Percentiles rank a stretch among this genome's conserved stretches.
Conservation (phyloP, 768 basidiomycete species). For the Floccularia luteovirens region DNA sequence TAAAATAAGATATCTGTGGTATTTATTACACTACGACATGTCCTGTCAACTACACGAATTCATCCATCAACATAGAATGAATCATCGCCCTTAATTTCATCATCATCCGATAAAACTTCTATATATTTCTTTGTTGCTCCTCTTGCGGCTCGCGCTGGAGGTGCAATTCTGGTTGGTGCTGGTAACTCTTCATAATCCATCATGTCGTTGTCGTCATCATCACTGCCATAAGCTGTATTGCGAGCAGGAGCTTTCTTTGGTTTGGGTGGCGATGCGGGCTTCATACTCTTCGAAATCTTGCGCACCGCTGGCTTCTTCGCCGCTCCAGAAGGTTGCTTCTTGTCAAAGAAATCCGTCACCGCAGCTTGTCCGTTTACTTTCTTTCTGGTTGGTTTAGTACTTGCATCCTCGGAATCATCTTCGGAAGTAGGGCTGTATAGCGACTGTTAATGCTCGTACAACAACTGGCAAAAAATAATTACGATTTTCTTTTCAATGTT, state of each 20-base stretch:
- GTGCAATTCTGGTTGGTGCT: slow-evolving; percentile 29
- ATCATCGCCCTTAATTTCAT: slow-evolving; percentile 32
- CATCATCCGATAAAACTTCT: slow-evolving; percentile 45
- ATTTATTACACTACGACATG: too few relatives aligned
- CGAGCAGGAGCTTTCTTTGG: slow-evolving; percentile 38
- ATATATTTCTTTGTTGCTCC: slow-evolving; percentile 53
- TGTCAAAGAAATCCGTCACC: slow-evolving; percentile 57
- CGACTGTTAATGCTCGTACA: slow-evolving; percentile 1
- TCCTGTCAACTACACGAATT: too few relatives aligned
- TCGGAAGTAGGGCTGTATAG: slow-evolving; percentile 22
- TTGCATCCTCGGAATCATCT: slow-evolving; percentile 27
- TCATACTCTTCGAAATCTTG: slow-evolving; percentile 55
- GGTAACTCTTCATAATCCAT: slow-evolving; percentile 35
- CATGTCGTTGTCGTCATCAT: slow-evolving; percentile 40
- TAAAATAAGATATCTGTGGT: too few relatives aligned
- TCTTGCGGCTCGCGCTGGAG: slow-evolving; percentile 41
- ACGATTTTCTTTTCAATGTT: slow-evolving; percentile 66
- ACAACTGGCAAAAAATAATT: slow-evolving; percentile 1
- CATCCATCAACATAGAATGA: slow-evolving; percentile 43
- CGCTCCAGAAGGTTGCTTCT: slow-evolving; percentile 26
- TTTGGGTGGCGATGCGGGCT: slow-evolving; percentile 46
- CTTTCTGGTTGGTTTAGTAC: slow-evolving; percentile 49
- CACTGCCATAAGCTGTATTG: slow-evolving; percentile 21
- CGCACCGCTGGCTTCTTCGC: slow-evolving; percentile 31
- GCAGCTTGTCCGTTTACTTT: slow-evolving; percentile 38